A percentile compares a stretch with the other conserved stretches of the same genome.
These are phyloP conservation scores for Kodamaea neixiangensis DNA, from an alignment of 805 yeast genomes.

Conservation along the genomic window DNA sequence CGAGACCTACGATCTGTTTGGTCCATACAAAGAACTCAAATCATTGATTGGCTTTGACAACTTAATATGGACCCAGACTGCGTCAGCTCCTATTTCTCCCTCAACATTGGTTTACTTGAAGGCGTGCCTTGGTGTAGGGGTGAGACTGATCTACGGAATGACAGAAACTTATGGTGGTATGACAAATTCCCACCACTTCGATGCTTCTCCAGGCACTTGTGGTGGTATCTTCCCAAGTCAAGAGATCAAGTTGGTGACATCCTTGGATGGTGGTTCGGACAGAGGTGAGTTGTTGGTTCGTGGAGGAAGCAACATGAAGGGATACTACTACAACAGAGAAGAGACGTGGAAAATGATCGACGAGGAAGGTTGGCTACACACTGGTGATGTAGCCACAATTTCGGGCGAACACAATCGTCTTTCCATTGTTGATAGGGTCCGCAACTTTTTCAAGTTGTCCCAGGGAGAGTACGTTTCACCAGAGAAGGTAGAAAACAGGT, in stretches of 20 bases:
- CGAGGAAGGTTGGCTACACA: conserved; percentile 55
- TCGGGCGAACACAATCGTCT: conserved; percentile 30
- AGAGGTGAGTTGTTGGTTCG: conserved; percentile 58
- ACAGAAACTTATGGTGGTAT: conserved; percentile 29
- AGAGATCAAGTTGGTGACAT: conserved; percentile 22
- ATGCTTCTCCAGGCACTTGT: conserved; percentile 27
- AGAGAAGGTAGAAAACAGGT: conserved; percentile 40
- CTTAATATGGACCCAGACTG: conserved; percentile 30
- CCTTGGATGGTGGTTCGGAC: conserved; percentile 19
- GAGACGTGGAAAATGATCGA: conserved; percentile 50
- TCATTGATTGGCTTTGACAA: conserved; percentile 20
- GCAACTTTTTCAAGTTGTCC: conserved; percentile 48
- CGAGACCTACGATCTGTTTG: conserved; percentile 16
- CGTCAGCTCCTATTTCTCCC: conserved; percentile 29
- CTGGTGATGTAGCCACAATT: conserved; percentile 52
- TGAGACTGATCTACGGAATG: conserved; percentile 59
- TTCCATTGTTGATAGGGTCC: conserved; percentile 51
- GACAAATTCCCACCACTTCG: conserved; percentile 19
- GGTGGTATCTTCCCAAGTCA: conserved; percentile 21
- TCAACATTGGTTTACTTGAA: conserved; percentile 25
- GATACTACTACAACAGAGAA: conserved; percentile 50
- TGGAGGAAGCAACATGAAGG: conserved; percentile 56
- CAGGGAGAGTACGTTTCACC: conserved; percentile 46
- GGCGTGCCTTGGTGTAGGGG: conserved; percentile 37
- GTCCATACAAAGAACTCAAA: conserved; percentile 14